A percentile compares a stretch with the other conserved stretches of the same genome.
Conservation (phyloP, 495 filamentous ascomycete genomes). For the Aspergillus sclerotiicarbonarius region DNA sequence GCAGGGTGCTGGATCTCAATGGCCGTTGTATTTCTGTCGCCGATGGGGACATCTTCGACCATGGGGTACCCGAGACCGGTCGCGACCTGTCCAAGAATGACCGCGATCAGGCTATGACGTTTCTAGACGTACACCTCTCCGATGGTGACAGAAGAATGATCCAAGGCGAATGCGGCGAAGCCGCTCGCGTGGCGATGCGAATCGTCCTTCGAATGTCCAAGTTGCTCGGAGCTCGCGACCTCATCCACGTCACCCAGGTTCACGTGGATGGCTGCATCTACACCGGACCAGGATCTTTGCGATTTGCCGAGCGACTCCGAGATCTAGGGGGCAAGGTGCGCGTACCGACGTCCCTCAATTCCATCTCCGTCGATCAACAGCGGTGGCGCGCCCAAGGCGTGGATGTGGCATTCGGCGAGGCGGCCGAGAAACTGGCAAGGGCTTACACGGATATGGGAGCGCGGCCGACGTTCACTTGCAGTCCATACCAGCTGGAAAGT, state of each 20-base stretch:
- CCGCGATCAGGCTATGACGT: background rate
- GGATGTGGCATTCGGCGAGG: slow-evolving; percentile 13
- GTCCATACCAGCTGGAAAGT: slow-evolving; percentile 28
- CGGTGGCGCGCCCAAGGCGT: slow-evolving; percentile 26
- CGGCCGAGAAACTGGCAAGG: slow-evolving; percentile 23
- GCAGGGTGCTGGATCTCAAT: slow-evolving; percentile 1
- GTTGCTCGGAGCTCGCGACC: slow-evolving; percentile 17
- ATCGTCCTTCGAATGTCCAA: slow-evolving; percentile 25
- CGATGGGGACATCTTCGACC: background rate
- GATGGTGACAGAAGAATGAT: slow-evolving; percentile 21
- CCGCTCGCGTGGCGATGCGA: slow-evolving; percentile 24
- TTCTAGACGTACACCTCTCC: background rate
- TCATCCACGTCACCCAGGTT: slow-evolving; percentile 26
- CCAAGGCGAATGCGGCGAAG: slow-evolving; percentile 19
- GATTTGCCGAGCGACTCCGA: slow-evolving; percentile 23
- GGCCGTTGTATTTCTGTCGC: background rate
- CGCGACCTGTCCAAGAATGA: background rate
- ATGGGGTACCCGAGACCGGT: background rate
- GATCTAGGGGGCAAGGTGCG: slow-evolving; percentile 21
- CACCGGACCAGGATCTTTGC: slow-evolving; percentile 28
- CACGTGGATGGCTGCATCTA: slow-evolving; percentile 38
- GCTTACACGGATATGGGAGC: slow-evolving; percentile 31
- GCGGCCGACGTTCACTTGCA: slow-evolving; percentile 31
- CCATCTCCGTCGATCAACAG: slow-evolving; percentile 33
- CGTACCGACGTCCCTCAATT: slow-evolving; percentile 30